phyloP scores from a whole-genome alignment of 1,284 basidiomycete species.

The Cutaneotrichosporon cutaneum region DNA sequence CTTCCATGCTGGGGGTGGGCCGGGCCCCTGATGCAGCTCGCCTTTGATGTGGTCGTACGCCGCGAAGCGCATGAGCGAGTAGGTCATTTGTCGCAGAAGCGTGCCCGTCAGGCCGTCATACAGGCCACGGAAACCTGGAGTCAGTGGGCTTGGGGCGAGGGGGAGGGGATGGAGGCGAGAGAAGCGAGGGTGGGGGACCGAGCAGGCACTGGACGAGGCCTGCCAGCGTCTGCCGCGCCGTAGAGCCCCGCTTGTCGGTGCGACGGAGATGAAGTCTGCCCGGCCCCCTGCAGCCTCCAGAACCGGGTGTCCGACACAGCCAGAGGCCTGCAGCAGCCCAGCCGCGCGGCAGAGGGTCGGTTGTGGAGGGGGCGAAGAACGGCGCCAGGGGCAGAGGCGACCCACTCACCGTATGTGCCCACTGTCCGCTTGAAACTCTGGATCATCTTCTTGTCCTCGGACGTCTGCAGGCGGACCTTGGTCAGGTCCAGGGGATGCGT shows the following conservation, averaged over 20 bases:
- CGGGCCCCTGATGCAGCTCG: slow-evolving; percentile 61
- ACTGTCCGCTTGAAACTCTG: slow-evolving; percentile 71
- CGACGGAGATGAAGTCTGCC: not conserved
- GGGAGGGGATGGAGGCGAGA: not conserved
- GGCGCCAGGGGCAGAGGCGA: not conserved
- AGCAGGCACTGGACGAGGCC: not conserved
- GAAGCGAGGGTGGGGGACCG: not conserved
- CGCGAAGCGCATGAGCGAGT: slow-evolving; percentile 88
- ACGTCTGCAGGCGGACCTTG: slow-evolving; percentile 81
- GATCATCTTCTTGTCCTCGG: slow-evolving; percentile 82
- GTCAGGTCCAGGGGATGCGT: slow-evolving; percentile 85
- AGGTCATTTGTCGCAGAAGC: slow-evolving; percentile 88
- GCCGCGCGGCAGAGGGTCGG: no score
- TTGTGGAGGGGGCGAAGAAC: not conserved
- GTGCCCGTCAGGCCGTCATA: slow-evolving; percentile 86
- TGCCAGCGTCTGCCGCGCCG: not conserved
- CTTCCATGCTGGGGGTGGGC: slow-evolving; percentile 68
- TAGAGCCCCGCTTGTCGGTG: not conserved
- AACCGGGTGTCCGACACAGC: not conserved
- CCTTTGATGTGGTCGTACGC: slow-evolving; percentile 90
- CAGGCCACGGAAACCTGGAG: slow-evolving; percentile 66
- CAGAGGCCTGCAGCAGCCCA: no score
- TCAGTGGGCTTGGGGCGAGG: not conserved
- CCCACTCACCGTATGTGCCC: slow-evolving; percentile 37
- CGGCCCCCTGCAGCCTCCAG: not conserved